phyloP scores from a whole-genome alignment of 352 stramenopile genomes.

The Pythium scleroteichum region DNA sequence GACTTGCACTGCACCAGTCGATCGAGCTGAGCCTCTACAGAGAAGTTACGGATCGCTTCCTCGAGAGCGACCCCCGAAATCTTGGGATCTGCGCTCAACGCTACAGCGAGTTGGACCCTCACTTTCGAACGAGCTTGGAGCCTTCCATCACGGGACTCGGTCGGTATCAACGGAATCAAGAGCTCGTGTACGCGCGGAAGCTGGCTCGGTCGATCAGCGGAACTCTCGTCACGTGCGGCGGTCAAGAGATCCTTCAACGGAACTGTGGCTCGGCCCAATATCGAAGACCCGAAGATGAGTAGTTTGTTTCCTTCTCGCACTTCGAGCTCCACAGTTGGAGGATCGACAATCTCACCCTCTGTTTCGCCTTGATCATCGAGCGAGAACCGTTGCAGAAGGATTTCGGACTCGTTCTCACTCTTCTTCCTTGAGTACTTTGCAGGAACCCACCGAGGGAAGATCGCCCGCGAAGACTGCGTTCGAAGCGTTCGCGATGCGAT shows the following conservation, averaged over 20 bases:
- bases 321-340: conserved; percentile 38
- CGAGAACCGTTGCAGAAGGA: conserved; percentile 17
- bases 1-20: conserved; percentile 64
- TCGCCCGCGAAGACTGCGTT: conserved; percentile 33
- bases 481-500: conserved; percentile 13
- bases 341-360: background rate
- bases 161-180: conserved; percentile 10
- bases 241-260: conserved; percentile 51
- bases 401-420: conserved; percentile 8
- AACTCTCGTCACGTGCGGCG: conserved; percentile 27
- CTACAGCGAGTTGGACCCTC: conserved; percentile 19
- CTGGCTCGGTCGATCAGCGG: background rate
- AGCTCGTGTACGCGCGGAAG: conserved; percentile 21
- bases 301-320: conserved; percentile 71
- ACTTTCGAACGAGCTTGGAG: conserved; percentile 14
- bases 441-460: conserved; percentile 71
- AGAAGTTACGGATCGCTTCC: conserved; percentile 24
- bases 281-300: conserved; percentile 63
- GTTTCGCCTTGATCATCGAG: conserved; percentile 7
- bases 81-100: conserved; percentile 1
- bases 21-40: conserved; percentile 46
- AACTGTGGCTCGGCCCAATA: conserved; percentile 51
- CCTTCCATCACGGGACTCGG: background rate
- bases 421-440: conserved; percentile 36
- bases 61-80: conserved; percentile 2